Base-by-base conservation (phyloP, 352 stramenopile species). In the Globisporangium rhizosaccharum region DNA sequence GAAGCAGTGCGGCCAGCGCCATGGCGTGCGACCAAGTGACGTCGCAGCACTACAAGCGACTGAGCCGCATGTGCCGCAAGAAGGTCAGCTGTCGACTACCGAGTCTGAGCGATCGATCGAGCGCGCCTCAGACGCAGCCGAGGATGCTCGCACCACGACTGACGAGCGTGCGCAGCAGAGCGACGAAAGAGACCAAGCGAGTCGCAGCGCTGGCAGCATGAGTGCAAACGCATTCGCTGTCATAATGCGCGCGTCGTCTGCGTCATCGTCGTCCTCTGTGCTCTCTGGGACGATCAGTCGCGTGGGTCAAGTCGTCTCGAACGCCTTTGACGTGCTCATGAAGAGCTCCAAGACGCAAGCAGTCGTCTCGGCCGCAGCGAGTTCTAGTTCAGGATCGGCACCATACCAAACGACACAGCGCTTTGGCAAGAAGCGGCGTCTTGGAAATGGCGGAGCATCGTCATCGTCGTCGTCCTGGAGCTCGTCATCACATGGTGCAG, bases 311-410 rank as follows among this genome's bases (percentile, higher is more conserved):
- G 51, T 53, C 7, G 54, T 65, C 14, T 76, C 75, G 11, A 92
- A 90, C 52, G 83, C 87, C 7, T 94, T 94, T 55, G 80, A 94
- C 17, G 66, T 93, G 25, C 53, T 93, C 41, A 94, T 94, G 85
- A 82, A 88, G 44, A 80, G 79, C 56, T 84, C 82, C 42, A 81
- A 82, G 63, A 90, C 82, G 0, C 68, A 72, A 25, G 66, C 79
- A 0, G 72, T 91, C 15, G 15, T 42, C 30, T 52, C 45, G 10
- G 63, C 54, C 15, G 23, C 49, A 42, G 15, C 33, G 14, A 30
- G 4, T 36, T 14, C 3, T 55, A 37, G 0, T 60, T 50, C 49
- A 62, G 23, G 1, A 49, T 26, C 1, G 51, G 18, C 25, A 25
- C 20, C 37, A 2, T 37, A 63, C n/a, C 20, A 45, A 30, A 59